Evolutionary conservation across 2,329 filamentous ascomycete species (phyloP).

Genomic region (Arachnomyces sp.): DNA sequence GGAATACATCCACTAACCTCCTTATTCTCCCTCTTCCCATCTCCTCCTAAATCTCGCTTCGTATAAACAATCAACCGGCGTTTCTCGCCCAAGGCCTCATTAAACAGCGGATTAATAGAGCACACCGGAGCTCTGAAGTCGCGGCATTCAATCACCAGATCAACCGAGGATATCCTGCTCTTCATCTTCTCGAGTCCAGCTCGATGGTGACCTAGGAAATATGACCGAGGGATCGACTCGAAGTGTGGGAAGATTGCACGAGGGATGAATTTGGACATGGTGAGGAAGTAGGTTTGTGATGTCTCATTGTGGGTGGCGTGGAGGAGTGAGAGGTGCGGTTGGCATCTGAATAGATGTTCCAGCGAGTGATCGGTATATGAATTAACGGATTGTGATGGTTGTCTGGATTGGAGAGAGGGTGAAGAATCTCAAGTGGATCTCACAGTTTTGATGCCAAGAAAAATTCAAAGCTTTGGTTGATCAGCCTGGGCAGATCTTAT

Average conservation of each 20-base stretch:
- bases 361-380: too few relatives aligned
- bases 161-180: slow-evolving; percentile 66
- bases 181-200: slow-evolving; percentile 77
- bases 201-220: slow-evolving; percentile 89
- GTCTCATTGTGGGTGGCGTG: too few relatives aligned
- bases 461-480: neutral
- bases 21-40: slow-evolving; percentile 31
- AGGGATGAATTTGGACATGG: slow-evolving; percentile 55
- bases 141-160: slow-evolving; percentile 87
- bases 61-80: slow-evolving; percentile 83
- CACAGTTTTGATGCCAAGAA: neutral
- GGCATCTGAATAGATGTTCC: too few relatives aligned
- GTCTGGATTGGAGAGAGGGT: neutral
- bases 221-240: slow-evolving; percentile 71
- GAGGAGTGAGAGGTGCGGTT: too few relatives aligned
- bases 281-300: too few relatives aligned
- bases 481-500: neutral
- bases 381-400: too few relatives aligned
- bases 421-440: too few relatives aligned
- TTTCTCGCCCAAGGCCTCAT: slow-evolving; percentile 62
- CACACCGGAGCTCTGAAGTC: slow-evolving; percentile 87
- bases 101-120: slow-evolving; percentile 82
- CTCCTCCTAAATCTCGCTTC: slow-evolving; percentile 66
- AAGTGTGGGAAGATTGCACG: slow-evolving; percentile 65
- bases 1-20: slow-evolving; percentile 25